phyloP scores from a whole-genome alignment of 73 alveolate genomes.

The Paraurostyla sp. region DNA sequence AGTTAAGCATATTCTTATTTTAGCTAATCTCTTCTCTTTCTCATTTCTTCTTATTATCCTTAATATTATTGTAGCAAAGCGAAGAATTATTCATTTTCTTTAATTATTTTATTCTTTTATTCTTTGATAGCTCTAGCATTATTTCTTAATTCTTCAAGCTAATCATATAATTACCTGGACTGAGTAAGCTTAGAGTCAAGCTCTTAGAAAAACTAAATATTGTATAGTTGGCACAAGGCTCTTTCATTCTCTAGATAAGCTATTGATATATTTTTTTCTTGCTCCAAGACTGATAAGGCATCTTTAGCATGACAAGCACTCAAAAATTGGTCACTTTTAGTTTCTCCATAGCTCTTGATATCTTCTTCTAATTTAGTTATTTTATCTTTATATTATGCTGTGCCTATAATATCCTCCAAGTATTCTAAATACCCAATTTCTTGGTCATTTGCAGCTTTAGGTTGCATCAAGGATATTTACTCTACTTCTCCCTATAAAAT shows the following conservation, averaged over 20 bases:
- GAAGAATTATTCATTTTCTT: constrained; percentile 36
- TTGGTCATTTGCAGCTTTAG: constrained; percentile 82
- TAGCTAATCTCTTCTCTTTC: constrained; percentile 59
- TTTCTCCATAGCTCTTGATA: constrained; percentile 50
- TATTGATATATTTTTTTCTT: too few species aligned
- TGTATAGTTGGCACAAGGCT: background rate
- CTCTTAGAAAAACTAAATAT: constrained; percentile 49
- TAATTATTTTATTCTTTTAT: constrained; percentile 44
- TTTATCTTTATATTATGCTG: constrained; percentile 74
- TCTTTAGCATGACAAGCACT: too few species aligned
- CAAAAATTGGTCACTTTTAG: too few species aligned
- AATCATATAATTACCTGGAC: background rate
- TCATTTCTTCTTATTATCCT: constrained; percentile 57
- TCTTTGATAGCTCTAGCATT: constrained; percentile 49
- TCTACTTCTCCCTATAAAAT: constrained; percentile 97
- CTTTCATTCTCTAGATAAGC: constrained; percentile 82
- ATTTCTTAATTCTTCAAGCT: constrained; percentile 51
- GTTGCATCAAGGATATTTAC: constrained; percentile 96
- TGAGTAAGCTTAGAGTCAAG: constrained; percentile 12
- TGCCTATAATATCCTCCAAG: constrained; percentile 90
- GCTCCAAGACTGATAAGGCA: too few species aligned
- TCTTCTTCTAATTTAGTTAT: constrained; percentile 72
- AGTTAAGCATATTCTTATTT: constrained; percentile 59
- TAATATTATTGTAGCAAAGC: background rate
- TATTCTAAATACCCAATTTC: constrained; percentile 89